phyloP scores from a whole-genome alignment of 2,329 filamentous ascomycete species.

The Scortechinia acanthostroma region DNA sequence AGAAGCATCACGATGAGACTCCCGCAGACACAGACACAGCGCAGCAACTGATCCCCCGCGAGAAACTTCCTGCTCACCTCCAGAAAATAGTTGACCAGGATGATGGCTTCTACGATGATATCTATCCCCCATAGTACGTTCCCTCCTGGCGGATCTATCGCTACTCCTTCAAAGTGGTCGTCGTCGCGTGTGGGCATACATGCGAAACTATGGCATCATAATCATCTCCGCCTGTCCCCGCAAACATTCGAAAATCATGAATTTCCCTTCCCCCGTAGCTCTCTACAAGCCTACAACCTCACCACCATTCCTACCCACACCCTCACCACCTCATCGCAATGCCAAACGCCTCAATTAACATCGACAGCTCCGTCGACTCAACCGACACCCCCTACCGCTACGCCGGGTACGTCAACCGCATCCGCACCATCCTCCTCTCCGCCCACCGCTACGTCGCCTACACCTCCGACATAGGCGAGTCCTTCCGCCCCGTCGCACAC shows the following conservation, averaged over 20 bases:
- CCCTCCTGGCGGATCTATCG: background rate
- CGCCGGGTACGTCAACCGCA: constrained; percentile 79
- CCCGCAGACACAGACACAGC: no score
- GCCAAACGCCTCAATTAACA: background rate
- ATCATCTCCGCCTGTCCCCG: background rate
- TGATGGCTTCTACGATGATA: background rate
- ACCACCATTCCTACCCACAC: background rate
- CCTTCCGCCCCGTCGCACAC: constrained; percentile 86
- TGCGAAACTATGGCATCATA: no score
- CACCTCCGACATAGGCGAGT: constrained; percentile 92
- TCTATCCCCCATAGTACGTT: constrained; percentile 1
- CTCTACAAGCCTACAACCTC: background rate
- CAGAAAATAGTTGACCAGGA: background rate
- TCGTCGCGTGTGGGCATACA: no score
- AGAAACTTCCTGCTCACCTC: background rate
- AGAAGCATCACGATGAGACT: no score
- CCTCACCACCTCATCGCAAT: background rate
- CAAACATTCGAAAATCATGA: no score
- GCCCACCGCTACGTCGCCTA: constrained; percentile 96
- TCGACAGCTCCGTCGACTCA: constrained; percentile 55
- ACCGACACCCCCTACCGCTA: constrained; percentile 84
- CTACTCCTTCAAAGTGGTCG: background rate
- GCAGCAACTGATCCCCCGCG: background rate
- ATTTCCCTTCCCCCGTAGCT: background rate
- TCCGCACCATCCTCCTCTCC: constrained; percentile 79